phyloP scores from a whole-genome alignment of 2,329 filamentous ascomycete genomes.

The Ascochyta viciae-villosae region DNA sequence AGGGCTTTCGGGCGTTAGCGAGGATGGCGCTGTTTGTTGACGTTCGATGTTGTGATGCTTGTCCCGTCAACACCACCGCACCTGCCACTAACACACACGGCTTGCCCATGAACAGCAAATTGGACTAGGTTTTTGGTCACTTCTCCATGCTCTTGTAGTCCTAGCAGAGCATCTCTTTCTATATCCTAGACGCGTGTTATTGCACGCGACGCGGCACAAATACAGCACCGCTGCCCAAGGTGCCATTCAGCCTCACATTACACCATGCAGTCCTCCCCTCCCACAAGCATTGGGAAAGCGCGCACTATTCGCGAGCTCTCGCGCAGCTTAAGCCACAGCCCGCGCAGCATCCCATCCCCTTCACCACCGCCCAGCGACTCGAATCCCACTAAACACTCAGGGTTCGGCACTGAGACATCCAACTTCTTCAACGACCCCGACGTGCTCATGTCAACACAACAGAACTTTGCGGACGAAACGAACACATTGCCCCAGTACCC shows the following conservation, averaged over 20 bases:
- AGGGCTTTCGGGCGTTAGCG: slow-evolving; percentile 11
- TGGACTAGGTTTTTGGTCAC: slow-evolving; percentile 27
- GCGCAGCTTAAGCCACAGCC: slow-evolving; percentile 44
- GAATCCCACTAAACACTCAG: slow-evolving; percentile 44
- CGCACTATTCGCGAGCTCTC: slow-evolving; percentile 49
- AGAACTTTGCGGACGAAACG: slow-evolving; percentile 46
- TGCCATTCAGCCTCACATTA: slow-evolving; percentile 25
- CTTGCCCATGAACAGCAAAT: slow-evolving; percentile 3
- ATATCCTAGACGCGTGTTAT: slow-evolving; percentile 36
- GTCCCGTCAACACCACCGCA: slow-evolving; percentile 32
- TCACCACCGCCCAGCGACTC: slow-evolving; percentile 45
- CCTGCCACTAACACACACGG: slow-evolving; percentile 33
- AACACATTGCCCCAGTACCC: slow-evolving; percentile 43
- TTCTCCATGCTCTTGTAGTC: slow-evolving; percentile 23
- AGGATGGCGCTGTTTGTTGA: slow-evolving; percentile 3
- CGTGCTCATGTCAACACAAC: slow-evolving; percentile 49
- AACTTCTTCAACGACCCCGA: slow-evolving; percentile 47
- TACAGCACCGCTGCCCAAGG: slow-evolving; percentile 21
- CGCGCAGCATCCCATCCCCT: slow-evolving; percentile 38
- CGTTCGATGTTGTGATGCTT: slow-evolving; percentile 3
- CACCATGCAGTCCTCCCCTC: slow-evolving; percentile 48
- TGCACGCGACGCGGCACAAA: slow-evolving; percentile 38
- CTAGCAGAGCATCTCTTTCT: slow-evolving; percentile 39
- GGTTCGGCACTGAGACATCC: slow-evolving; percentile 33
- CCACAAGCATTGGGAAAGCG: slow-evolving; percentile 46